Base-by-base conservation (phyloP, 306 rosid species). In the Sphenostylis stenocarpa region DNA sequence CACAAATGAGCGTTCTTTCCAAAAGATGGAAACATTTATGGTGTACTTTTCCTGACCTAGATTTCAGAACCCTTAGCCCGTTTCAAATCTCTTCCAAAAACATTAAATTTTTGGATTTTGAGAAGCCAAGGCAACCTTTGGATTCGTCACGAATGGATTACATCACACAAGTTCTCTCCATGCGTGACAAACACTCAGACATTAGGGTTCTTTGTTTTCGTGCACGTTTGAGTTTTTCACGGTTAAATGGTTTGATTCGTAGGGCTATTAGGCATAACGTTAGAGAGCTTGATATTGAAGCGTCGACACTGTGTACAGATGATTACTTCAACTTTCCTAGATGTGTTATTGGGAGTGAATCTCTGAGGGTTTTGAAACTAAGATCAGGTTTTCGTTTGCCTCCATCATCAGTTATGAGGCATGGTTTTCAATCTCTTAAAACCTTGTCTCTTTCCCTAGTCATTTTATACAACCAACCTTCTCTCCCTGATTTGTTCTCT, bases 11-110 rank as follows among this genome's bases (percentile, higher is more conserved):
- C 81, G 71, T 88, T 48, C 73, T 90, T 16, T 91, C 97, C 0
- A 88, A 85, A 65, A 73, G 98, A 6, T 91, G 92, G 91, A 87
- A 81, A 13, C 65, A 71, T 9, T 78, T 93, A 16, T 93, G 97
- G 98, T 80, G 79, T 64, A 83, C 96, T 20, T 82, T 86, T n/a
- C 98, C 98, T 0, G 87, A 93, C 75, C 93, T 91, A 11, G 97
- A 91, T 26, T 93, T 93, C 83, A 85, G 90, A n/a, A 83, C 86
- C 48, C 77, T 78, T n/a, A 34, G 51, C 73, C 82, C 86, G 6
- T 12, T 26, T 17, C 6, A 48, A 36, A 51, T 36, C 51, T 48
- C 79, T 39, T 41, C 80, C 10, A 75, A 64, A 49, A 39, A 51
- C 15, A 31, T 2, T 6, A 67, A 81, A 45, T 4, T 14, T 28